phyloP scores from a whole-genome alignment of 2,329 filamentous ascomycete genomes.

The Alternaria hordeiaustralica region DNA sequence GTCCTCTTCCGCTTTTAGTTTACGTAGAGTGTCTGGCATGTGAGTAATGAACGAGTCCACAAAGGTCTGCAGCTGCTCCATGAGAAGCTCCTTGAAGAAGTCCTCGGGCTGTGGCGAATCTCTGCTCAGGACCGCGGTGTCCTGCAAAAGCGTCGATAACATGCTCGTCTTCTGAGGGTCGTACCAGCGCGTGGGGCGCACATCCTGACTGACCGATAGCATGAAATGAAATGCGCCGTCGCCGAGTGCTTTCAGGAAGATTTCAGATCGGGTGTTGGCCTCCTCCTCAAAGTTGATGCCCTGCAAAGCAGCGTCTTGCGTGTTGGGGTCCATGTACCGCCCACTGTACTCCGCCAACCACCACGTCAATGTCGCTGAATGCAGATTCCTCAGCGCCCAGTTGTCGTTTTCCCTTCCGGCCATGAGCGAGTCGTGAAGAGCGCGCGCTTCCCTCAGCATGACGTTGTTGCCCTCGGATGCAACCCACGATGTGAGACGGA shows the following conservation, averaged over 20 bases:
- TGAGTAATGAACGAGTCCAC: conserved; percentile 94
- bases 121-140: conserved; percentile 71
- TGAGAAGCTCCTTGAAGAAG: conserved; percentile 74
- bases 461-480: conserved; percentile 74
- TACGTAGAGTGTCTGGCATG: conserved; percentile 88
- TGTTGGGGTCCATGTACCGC: conserved; percentile 78
- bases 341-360: conserved; percentile 96
- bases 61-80: conserved; percentile 84
- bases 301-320: conserved; percentile 54
- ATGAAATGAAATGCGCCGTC: conserved; percentile 94
- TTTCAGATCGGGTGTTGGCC: conserved; percentile 71
- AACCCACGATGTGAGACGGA: conserved; percentile 77
- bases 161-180: conserved; percentile 85
- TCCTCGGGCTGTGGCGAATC: conserved; percentile 73
- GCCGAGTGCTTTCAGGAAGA: conserved; percentile 78
- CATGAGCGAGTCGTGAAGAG: conserved; percentile 72
- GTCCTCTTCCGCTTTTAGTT: conserved; percentile 86
- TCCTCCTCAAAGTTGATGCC: conserved; percentile 71
- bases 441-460: conserved; percentile 71
- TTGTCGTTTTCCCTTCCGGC: conserved; percentile 69
- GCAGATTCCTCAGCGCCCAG: conserved; percentile 77
- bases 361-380: conserved; percentile 79
- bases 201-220: conserved; percentile 80
- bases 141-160: conserved; percentile 81
- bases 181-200: conserved; percentile 82